Percentiles rank a stretch among this genome's conserved stretches.
phyloP scores from a whole-genome alignment of 176 grass and related monocot genomes.

The Saccharum officinarum region DNA sequence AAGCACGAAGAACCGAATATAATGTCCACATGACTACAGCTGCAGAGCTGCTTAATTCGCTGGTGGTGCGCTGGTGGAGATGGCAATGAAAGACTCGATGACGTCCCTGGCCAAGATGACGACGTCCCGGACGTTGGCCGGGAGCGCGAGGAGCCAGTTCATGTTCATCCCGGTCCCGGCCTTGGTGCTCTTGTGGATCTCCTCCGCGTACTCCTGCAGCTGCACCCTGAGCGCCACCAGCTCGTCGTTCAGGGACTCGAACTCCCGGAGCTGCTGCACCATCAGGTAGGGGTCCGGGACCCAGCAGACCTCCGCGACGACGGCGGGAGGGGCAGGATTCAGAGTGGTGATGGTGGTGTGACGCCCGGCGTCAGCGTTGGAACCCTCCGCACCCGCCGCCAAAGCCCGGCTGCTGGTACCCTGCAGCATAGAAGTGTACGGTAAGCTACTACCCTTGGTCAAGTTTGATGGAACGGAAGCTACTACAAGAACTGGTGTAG shows the following conservation, averaged over 20 bases:
- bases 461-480: background rate
- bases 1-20: background rate
- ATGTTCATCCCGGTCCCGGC: background rate
- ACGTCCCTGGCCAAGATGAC: slow-evolving; percentile 5
- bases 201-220: slow-evolving; percentile 17
- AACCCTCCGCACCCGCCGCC: background rate
- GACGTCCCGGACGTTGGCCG: slow-evolving; percentile 13
- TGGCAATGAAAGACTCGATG: background rate
- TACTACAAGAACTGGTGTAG: background rate
- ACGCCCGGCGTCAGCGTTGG: background rate
- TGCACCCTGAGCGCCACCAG: slow-evolving; percentile 24
- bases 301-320: slow-evolving; percentile 2
- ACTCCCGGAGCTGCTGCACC: slow-evolving; percentile 28
- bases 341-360: background rate
- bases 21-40: background rate
- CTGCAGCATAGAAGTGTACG: background rate
- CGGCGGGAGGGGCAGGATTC: background rate
- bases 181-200: slow-evolving; percentile 15
- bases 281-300: background rate
- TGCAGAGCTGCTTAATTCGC: background rate
- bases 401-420: background rate
- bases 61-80: background rate
- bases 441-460: background rate
- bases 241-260: slow-evolving; percentile 14
- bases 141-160: slow-evolving; percentile 11